Evolutionary conservation across 768 basidiomycete genomes (phyloP).

Genomic region (Mycena latifolia): DNA sequence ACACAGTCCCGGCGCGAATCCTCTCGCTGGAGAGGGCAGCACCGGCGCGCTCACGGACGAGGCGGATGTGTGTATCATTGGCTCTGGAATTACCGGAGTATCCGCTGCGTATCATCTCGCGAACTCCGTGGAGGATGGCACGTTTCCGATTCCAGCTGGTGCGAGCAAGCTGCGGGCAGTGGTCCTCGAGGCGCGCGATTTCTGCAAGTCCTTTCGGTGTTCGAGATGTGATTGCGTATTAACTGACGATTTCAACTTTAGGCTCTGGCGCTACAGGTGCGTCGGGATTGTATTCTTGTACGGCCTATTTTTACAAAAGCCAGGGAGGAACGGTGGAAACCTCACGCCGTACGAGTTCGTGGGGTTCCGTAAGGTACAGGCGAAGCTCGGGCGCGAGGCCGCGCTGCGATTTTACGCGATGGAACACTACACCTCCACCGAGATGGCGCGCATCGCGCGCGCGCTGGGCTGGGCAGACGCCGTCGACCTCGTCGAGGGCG

Average conservation of each 20-base stretch:
- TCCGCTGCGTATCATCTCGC: constrained; percentile 81
- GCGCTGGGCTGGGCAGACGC: constrained; percentile 25
- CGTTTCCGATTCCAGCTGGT: constrained; percentile 21
- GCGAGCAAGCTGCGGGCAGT: constrained; percentile 57
- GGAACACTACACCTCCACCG: constrained; percentile 28
- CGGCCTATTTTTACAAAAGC: neutral
- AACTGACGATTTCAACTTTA: constrained; percentile 34
- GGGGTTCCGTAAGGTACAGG: constrained; percentile 9
- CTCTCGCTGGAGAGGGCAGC: constrained; percentile 77
- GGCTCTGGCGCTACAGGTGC: constrained; percentile 85
- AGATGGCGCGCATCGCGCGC: constrained; percentile 32
- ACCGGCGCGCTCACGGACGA: constrained; percentile 66
- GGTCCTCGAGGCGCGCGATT: constrained; percentile 87
- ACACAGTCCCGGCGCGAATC: constrained; percentile 70
- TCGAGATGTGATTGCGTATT: neutral
- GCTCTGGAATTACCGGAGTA: constrained; percentile 84
- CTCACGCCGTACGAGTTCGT: constrained; percentile 28
- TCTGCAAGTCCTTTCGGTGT: constrained; percentile 72
- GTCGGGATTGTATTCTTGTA: constrained; percentile 4
- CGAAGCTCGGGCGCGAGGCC: constrained; percentile 8
- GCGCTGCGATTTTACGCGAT: constrained; percentile 25
- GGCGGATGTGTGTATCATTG: constrained; percentile 83
- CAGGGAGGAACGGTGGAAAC: constrained; percentile 34
- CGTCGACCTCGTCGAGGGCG: constrained; percentile 33
- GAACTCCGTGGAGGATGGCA: constrained; percentile 39